Evolutionary conservation across 768 basidiomycete species (phyloP).

Genomic region (Amanita brunnescens): DNA sequence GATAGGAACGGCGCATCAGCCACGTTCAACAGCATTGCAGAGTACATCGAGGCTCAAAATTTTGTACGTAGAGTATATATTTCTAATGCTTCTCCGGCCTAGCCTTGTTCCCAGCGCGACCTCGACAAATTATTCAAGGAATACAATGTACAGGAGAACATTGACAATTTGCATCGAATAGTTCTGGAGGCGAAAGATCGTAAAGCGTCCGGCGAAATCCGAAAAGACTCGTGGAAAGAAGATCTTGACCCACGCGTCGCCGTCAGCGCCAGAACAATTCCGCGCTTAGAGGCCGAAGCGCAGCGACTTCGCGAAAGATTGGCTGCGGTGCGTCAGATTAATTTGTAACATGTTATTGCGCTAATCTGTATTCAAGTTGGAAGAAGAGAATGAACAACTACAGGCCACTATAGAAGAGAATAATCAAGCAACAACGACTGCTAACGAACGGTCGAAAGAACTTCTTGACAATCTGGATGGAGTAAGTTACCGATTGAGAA

Average conservation of each 20-base stretch:
- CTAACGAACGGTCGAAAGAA: constrained; percentile 35
- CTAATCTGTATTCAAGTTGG: constrained; percentile 34
- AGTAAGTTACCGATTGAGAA: constrained; percentile 27
- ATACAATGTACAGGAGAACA: constrained; percentile 57
- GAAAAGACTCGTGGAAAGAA: constrained; percentile 57
- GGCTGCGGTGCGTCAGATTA: constrained; percentile 24
- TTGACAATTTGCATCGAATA: constrained; percentile 62
- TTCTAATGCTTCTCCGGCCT: neutral
- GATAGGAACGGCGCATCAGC: constrained; percentile 53
- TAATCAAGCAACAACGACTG: constrained; percentile 32
- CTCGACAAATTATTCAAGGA: constrained; percentile 63
- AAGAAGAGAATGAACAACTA: constrained; percentile 43
- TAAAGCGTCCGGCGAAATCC: constrained; percentile 37
- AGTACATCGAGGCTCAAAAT: constrained; percentile 63
- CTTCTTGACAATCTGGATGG: constrained; percentile 46
- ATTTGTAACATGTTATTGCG: neutral
- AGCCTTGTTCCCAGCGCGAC: constrained; percentile 35
- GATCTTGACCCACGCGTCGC: constrained; percentile 55
- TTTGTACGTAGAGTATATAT: constrained; percentile 25
- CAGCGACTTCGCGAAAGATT: constrained; percentile 30
- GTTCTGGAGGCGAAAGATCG: constrained; percentile 58
- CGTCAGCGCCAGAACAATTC: constrained; percentile 54
- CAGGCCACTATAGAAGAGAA: constrained; percentile 43
- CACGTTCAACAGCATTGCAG: constrained; percentile 57
- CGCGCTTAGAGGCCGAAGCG: constrained; percentile 40